These are phyloP conservation scores for Auricularia heimuer DNA, from an alignment of 768 basidiomycete genomes.

Conservation along the genomic window DNA sequence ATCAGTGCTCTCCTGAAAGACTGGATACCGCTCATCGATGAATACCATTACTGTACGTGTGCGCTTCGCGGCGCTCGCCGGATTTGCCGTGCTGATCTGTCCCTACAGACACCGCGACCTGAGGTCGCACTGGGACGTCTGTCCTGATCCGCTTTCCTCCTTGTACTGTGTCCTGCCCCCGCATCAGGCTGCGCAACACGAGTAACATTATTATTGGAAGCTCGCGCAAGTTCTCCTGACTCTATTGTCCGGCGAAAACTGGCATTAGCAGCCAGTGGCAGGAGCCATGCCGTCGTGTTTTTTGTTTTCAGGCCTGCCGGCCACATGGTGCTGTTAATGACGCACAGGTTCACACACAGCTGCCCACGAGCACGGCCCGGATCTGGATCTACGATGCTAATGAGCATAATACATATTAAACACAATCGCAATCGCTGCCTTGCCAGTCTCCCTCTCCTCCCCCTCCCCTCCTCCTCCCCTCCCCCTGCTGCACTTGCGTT, in stretches of 20 bases:
- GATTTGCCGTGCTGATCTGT: background rate
- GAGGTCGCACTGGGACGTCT: background rate
- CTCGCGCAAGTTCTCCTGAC: no score
- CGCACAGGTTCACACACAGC: background rate
- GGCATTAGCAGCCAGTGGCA: no score
- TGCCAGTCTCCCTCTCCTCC: background rate
- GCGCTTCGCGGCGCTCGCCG: background rate
- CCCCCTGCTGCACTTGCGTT: background rate
- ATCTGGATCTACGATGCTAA: background rate
- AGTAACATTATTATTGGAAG: no score
- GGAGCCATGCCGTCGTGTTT: no score
- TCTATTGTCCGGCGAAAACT: no score
- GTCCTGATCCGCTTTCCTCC: no score
- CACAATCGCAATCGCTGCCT: no score
- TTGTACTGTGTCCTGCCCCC: no score
- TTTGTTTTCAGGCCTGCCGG: background rate
- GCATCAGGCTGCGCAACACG: no score
- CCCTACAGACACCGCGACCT: conserved; percentile 16
- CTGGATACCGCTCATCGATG: conserved; percentile 83
- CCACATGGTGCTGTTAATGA: background rate
- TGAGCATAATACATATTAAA: background rate
- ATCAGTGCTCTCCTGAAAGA: conserved; percentile 64
- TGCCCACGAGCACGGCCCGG: background rate
- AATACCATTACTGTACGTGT: conserved; percentile 81
- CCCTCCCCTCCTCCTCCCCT: background rate